Conservation (phyloP, 768 basidiomycete species). For the Pulveroboletus sp. region DNA sequence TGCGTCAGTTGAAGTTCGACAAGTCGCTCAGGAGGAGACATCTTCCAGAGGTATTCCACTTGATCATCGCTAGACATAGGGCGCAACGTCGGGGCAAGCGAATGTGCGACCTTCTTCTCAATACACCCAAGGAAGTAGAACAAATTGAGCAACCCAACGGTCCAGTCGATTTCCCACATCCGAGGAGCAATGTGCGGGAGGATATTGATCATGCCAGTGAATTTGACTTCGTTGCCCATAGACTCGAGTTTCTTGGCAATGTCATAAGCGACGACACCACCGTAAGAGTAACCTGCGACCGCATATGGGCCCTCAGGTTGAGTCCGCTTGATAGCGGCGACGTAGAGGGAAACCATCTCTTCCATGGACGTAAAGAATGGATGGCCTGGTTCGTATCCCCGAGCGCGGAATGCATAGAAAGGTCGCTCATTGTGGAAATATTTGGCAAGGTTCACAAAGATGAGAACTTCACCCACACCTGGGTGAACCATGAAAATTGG, state of each 20-base stretch:
- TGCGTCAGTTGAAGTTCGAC: background rate
- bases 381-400: background rate
- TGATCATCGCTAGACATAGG: background rate
- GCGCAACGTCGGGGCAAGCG: background rate
- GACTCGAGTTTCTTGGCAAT: background rate
- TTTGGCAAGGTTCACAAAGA: background rate
- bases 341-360: background rate
- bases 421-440: background rate
- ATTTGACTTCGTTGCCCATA: background rate
- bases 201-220: background rate
- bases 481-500: background rate
- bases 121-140: background rate
- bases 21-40: background rate
- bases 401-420: background rate
- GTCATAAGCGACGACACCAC: background rate
- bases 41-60: background rate
- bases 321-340: background rate
- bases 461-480: conserved; percentile 1
- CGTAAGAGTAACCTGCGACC: background rate
- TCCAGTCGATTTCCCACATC: background rate
- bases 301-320: background rate
- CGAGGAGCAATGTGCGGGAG: background rate
- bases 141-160: background rate
- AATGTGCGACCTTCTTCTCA: background rate
- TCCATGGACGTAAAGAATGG: background rate